Percentiles rank a stretch among this genome's conserved stretches.
phyloP scores from a whole-genome alignment of 768 basidiomycete species.

The Fistulinella prunicolor region DNA sequence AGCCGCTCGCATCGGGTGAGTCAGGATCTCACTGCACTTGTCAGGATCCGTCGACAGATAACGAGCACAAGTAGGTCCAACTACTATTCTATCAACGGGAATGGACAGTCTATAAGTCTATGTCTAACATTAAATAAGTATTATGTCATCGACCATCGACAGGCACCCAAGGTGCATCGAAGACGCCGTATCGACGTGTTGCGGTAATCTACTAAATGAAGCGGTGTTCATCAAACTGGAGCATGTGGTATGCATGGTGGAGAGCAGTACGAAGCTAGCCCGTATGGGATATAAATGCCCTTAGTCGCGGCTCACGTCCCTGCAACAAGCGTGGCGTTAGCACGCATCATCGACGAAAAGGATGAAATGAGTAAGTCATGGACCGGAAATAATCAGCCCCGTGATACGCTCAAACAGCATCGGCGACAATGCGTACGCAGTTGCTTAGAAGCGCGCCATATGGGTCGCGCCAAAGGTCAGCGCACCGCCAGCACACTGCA shows the following conservation, averaged over 20 bases:
- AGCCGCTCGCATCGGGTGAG: too few species aligned
- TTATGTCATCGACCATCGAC: not conserved
- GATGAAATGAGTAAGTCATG: not conserved
- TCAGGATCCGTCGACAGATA: too few species aligned
- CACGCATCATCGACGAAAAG: not conserved
- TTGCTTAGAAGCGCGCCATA: not conserved
- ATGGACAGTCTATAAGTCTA: not conserved
- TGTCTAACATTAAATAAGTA: not conserved
- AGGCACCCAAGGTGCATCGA: too few species aligned
- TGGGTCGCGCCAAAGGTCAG: too few species aligned
- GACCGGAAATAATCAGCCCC: not conserved
- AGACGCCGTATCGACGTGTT: not conserved
- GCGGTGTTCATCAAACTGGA: not conserved
- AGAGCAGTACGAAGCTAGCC: not conserved
- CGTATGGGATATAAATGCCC: not conserved
- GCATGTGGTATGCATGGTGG: not conserved
- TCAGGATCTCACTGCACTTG: too few species aligned
- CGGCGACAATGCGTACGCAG: constrained; percentile 1
- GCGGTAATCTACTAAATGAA: not conserved
- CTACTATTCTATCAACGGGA: too few species aligned
- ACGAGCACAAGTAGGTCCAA: too few species aligned
- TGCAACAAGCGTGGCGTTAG: constrained; percentile 17
- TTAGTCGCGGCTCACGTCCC: constrained; percentile 37
- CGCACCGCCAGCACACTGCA: constrained; percentile 4
- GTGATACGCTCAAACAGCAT: constrained; percentile 12